These are phyloP conservation scores for Lipomyces yamadae DNA, from an alignment of 805 yeast genomes.

Conservation along the genomic window DNA sequence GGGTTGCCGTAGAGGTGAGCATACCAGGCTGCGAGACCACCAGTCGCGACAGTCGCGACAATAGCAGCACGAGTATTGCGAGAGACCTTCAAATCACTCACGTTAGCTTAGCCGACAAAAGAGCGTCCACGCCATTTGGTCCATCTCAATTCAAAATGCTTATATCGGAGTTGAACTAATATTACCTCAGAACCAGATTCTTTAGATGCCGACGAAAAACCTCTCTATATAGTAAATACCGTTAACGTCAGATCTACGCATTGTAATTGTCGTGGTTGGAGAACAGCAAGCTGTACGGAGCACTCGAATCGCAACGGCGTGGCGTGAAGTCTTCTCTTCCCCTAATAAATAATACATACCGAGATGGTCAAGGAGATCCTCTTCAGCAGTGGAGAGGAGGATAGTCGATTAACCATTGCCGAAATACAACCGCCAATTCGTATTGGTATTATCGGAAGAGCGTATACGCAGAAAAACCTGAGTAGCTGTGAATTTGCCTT, in stretches of 20 bases:
- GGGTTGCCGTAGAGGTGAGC: slow-evolving; percentile 82
- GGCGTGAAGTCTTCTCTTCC: not conserved
- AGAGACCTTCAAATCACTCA: slow-evolving; percentile 19
- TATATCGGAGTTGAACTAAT: not conserved
- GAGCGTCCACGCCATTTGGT: not conserved
- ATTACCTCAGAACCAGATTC: slow-evolving; percentile 22
- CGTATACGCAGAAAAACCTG: not conserved
- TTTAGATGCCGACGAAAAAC: slow-evolving; percentile 17
- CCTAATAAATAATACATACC: slow-evolving; percentile 19
- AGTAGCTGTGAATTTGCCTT: not conserved
- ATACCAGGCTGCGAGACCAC: slow-evolving; percentile 82
- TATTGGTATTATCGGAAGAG: not conserved
- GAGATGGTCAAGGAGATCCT: slow-evolving; percentile 27
- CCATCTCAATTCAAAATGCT: not conserved
- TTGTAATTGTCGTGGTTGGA: slow-evolving; percentile 6
- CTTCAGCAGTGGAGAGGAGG: slow-evolving; percentile 29
- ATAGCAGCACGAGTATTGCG: slow-evolving; percentile 37
- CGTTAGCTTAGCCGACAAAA: not conserved
- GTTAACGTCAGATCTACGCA: not conserved
- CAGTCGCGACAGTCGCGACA: slow-evolving; percentile 63
- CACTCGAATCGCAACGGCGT: not conserved
- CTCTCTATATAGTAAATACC: slow-evolving; percentile 8
- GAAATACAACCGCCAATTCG: slow-evolving; percentile 3
- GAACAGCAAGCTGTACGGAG: not conserved
- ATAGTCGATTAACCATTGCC: slow-evolving; percentile 34